A percentile compares a stretch with the other conserved stretches of the same genome.
Evolutionary conservation across 1,284 basidiomycete genomes (phyloP).

Genomic region (Moniliophthora roreri): DNA sequence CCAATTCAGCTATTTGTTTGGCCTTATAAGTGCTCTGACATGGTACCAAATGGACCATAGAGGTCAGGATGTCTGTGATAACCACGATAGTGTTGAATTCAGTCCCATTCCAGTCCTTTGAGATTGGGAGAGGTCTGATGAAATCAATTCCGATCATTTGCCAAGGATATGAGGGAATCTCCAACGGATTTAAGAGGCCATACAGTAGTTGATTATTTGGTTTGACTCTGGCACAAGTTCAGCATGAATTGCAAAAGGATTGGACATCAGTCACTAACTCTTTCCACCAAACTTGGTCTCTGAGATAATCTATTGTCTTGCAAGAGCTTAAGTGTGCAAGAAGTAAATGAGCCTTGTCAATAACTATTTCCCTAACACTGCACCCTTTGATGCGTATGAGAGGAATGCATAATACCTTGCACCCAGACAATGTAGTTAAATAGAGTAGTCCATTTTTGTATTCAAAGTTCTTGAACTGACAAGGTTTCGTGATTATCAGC

Average conservation of each 20-base stretch:
- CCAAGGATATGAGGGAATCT: constrained; percentile 25
- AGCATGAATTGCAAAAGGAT: constrained; percentile 24
- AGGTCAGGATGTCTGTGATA: constrained; percentile 32
- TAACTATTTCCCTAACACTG: constrained; percentile 24
- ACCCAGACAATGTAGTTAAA: constrained; percentile 8
- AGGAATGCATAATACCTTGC: constrained; percentile 17
- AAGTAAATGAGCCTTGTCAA: constrained; percentile 26
- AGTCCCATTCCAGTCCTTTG: constrained; percentile 22
- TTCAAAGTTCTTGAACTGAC: constrained; percentile 16
- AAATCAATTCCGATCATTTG: constrained; percentile 34
- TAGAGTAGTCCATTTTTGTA: constrained; percentile 17
- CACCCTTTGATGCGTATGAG: constrained; percentile 11
- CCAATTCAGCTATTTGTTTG: constrained; percentile 21
- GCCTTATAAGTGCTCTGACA: constrained; percentile 18
- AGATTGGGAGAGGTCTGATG: constrained; percentile 32
- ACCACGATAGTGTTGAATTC: constrained; percentile 29
- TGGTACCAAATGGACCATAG: constrained; percentile 30
- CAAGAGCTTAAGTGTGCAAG: constrained; percentile 27
- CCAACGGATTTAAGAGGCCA: constrained; percentile 24
- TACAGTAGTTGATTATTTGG: constrained; percentile 22
- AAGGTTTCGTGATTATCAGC: constrained; percentile 9
- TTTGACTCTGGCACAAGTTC: constrained; percentile 24
- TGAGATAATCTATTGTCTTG: constrained; percentile 27
- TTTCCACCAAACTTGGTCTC: constrained; percentile 29
- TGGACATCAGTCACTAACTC: constrained; percentile 22